A percentile compares a stretch with the other conserved stretches of the same genome.
These are phyloP conservation scores for Beta lomatogona DNA, from an alignment of 179 eudicot species.

Conservation along the genomic window DNA sequence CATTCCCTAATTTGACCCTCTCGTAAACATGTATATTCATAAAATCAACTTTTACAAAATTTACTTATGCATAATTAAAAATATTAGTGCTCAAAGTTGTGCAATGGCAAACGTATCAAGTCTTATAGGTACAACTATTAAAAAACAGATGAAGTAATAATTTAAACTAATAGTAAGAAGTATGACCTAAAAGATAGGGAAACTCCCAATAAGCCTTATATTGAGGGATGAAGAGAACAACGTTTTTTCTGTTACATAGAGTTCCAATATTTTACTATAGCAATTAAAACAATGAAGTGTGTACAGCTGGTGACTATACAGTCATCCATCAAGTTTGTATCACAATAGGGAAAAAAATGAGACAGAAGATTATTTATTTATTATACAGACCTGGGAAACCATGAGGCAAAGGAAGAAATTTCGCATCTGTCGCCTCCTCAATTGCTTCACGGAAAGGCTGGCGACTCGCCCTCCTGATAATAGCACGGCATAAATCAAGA, in stretches of 20 bases:
- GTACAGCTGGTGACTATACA: background rate
- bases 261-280: background rate
- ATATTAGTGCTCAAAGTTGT: no score
- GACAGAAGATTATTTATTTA: background rate
- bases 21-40: no score
- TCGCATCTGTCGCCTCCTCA: conserved; percentile 91
- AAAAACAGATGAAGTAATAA: background rate
- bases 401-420: conserved; percentile 84
- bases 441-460: conserved; percentile 67
- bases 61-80: no score
- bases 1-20: no score
- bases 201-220: background rate
- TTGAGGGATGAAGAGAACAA: background rate
- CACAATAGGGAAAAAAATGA: background rate
- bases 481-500: conserved; percentile 17
- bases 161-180: background rate
- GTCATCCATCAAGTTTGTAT: conserved; percentile 1
- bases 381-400: conserved; percentile 83
- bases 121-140: no score
- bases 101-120: no score
- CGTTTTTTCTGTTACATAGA: background rate
- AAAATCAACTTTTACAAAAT: no score
- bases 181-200: background rate
- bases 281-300: background rate
- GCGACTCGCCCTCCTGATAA: conserved; percentile 83